Evolutionary conservation across 2,329 filamentous ascomycete genomes (phyloP).

Genomic region (Sordariomycetes sp.): DNA sequence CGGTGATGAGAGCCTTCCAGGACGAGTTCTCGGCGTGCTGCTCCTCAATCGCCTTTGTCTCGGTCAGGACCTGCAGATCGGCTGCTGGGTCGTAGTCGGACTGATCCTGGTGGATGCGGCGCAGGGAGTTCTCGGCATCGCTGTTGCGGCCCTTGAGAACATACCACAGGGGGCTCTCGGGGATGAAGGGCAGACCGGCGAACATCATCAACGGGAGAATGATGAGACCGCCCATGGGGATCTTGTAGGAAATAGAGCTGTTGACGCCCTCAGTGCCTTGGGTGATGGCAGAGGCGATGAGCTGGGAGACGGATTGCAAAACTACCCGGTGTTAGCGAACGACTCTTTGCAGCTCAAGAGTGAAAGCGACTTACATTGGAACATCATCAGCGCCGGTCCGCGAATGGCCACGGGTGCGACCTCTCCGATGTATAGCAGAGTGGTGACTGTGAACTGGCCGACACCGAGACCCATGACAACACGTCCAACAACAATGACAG

Average conservation of each 20-base stretch:
- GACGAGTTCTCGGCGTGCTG: constrained; percentile 18
- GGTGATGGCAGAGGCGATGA: constrained; percentile 16
- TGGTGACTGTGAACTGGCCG: constrained; percentile 13
- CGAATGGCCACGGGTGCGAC: constrained; percentile 16
- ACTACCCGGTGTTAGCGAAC: constrained; percentile 7
- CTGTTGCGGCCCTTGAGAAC: constrained; percentile 15
- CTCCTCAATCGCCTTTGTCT: constrained; percentile 13
- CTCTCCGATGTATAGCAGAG: constrained; percentile 14
- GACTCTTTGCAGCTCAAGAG: not conserved
- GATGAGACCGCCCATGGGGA: constrained; percentile 16
- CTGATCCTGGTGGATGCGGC: constrained; percentile 21
- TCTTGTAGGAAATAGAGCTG: constrained; percentile 13
- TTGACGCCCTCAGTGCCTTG: constrained; percentile 14
- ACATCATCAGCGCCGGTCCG: constrained; percentile 19
- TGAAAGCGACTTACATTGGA: constrained; percentile 12
- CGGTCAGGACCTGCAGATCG: constrained; percentile 10
- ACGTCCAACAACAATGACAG: constrained; percentile 11
- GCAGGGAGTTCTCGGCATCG: constrained; percentile 19
- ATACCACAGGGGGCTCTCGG: constrained; percentile 20
- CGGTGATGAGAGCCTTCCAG: constrained; percentile 25
- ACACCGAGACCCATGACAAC: constrained; percentile 12
- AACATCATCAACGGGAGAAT: constrained; percentile 15
- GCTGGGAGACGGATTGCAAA: constrained; percentile 18
- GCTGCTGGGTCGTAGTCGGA: constrained; percentile 15
- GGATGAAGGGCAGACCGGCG: constrained; percentile 12